Conservation (phyloP, 164 flowering plant genomes). For the Aristolochia contorta region DNA sequence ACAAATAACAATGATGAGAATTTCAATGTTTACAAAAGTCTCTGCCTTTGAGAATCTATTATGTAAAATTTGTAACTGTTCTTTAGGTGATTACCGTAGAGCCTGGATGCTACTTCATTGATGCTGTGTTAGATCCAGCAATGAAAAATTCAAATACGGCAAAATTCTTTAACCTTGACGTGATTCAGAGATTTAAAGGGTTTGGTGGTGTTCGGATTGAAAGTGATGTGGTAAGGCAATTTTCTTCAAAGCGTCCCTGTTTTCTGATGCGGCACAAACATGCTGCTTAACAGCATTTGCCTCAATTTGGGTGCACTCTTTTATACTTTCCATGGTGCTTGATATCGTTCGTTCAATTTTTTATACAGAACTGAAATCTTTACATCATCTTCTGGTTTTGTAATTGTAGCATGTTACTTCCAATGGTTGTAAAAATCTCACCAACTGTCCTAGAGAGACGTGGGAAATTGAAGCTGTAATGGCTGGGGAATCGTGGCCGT, state of each 20-base stretch:
- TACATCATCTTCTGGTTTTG: not conserved
- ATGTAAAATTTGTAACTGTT: not conserved
- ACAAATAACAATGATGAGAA: not conserved
- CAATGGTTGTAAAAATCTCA: slow-evolving; percentile 69
- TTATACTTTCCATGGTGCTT: too few relatives aligned
- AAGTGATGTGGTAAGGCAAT: slow-evolving; percentile 71
- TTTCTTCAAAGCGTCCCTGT: too few relatives aligned
- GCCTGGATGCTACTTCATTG: slow-evolving; percentile 96
- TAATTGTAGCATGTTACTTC: slow-evolving; percentile 53
- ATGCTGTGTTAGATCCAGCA: slow-evolving; percentile 66
- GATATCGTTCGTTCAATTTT: too few relatives aligned
- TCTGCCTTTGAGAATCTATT: not conserved
- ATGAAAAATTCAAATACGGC: slow-evolving; percentile 46
- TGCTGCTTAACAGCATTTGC: too few relatives aligned
- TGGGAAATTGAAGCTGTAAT: slow-evolving; percentile 90
- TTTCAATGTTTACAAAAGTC: not conserved
- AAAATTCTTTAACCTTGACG: slow-evolving; percentile 50
- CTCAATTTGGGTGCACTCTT: too few relatives aligned
- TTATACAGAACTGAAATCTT: too few relatives aligned
- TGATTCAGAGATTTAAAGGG: slow-evolving; percentile 41
- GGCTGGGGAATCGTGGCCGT: slow-evolving; percentile 89
- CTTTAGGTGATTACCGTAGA: slow-evolving; percentile 87
- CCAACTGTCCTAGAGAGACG: slow-evolving; percentile 64
- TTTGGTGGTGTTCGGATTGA: slow-evolving; percentile 96
- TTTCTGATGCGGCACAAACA: too few relatives aligned